Base-by-base conservation (phyloP, 2,329 filamentous ascomycete species). In the Kalmusia sp. region DNA sequence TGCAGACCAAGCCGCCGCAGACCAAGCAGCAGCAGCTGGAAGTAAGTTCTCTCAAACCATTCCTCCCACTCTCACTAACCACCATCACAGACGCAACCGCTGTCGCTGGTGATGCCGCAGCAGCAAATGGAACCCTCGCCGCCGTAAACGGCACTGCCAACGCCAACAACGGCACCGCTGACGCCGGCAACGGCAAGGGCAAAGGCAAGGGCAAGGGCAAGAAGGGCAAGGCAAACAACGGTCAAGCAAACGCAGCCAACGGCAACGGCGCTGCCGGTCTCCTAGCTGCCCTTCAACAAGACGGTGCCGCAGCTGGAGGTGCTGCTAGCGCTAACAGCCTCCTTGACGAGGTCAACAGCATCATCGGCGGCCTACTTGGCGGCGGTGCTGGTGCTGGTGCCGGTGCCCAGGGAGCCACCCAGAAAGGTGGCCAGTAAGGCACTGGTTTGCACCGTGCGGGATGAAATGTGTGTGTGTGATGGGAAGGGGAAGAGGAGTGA, bases 71-170 rank as follows among this genome's bases (percentile, higher is more conserved):
- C 17, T 25, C 9, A 15, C 34, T 37, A 30, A 52, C 55, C 47
- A 48, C 45, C 28, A 19, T 15, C n/a, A 8, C 34, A 56, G 61
- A 59, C 24, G 51, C 47, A 22, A 55, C 60, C 22, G 58, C 21
- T 19, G 53, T 50, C 22, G 52, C 47, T 43, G 49, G 22, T 11
- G 56, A 41, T 41, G 41, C 40, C 17, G 43, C 40, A 19, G 55
- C 48, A 15, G 53, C 21, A 14, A 59, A 50, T 24, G 55, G 47
- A 21, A 51, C 52, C 27, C 50, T 34, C 12, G 49, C 30, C 47
- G 57, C 40, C 35, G 56, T 7, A 8, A 57, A 51, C 15, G 46
- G 17, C 21, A 51, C 49, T 25, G 51, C 28, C 19, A 27, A 22
- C 11, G 40, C 19, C 22, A 35, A 21, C 28, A 53, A 51, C 22